A percentile compares a stretch with the other conserved stretches of the same genome.
Conservation (phyloP, 805 yeast species). For the Blastobotrys robertii region DNA sequence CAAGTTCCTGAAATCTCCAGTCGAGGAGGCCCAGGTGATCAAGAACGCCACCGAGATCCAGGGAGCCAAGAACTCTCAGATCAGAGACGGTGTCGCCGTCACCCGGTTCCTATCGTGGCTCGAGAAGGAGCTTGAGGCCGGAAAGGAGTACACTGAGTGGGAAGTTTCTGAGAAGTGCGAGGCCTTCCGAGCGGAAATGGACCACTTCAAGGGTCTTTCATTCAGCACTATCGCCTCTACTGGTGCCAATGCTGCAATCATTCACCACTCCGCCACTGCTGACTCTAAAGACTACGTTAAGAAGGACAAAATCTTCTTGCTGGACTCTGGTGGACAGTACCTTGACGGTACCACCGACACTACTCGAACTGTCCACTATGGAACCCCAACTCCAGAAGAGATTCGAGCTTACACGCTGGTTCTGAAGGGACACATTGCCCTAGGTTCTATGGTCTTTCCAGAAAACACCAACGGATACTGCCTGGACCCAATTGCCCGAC, state of each 20-base stretch:
- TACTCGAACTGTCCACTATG: slow-evolving; percentile 76
- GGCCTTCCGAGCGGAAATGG: slow-evolving; percentile 30
- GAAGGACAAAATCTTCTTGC: slow-evolving; percentile 56
- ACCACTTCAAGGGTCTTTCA: slow-evolving; percentile 46
- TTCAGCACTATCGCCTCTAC: slow-evolving; percentile 68
- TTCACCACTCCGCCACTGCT: slow-evolving; percentile 59
- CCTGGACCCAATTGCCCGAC: slow-evolving; percentile 77
- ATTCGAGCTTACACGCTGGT: slow-evolving; percentile 70
- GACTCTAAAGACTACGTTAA: slow-evolving; percentile 52
- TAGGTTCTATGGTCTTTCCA: slow-evolving; percentile 74
- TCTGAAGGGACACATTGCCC: slow-evolving; percentile 81
- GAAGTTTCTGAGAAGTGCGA: slow-evolving; percentile 31
- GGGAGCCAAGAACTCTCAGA: slow-evolving; percentile 69
- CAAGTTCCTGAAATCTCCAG: slow-evolving; percentile 44
- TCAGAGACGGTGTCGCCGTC: slow-evolving; percentile 73
- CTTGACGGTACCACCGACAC: slow-evolving; percentile 94
- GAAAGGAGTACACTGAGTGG: slow-evolving; percentile 16
- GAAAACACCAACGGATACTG: slow-evolving; percentile 63
- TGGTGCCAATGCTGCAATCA: slow-evolving; percentile 68
- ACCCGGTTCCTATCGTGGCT: slow-evolving; percentile 76
- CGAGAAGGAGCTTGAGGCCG: slow-evolving; percentile 56
- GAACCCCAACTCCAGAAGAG: slow-evolving; percentile 47
- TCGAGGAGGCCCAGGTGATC: slow-evolving; percentile 58
- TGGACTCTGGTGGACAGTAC: slow-evolving; percentile 90
- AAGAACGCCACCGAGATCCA: slow-evolving; percentile 65